phyloP scores from a whole-genome alignment of 495 filamentous ascomycete species.

The Glarea lozoyensis region DNA sequence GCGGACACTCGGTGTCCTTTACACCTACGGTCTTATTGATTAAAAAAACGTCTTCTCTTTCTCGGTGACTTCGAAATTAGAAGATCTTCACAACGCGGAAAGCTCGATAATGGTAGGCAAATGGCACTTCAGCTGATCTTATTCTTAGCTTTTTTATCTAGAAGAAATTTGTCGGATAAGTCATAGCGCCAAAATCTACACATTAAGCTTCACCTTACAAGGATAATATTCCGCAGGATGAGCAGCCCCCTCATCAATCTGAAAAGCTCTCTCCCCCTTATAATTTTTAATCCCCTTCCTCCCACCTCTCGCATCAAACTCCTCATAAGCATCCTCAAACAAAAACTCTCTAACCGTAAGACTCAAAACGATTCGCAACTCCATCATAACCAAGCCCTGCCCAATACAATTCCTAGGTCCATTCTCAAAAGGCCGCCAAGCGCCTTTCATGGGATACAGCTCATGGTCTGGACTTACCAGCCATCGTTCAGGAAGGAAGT shows the following conservation, averaged over 20 bases:
- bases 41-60: no score
- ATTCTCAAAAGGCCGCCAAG: conserved; percentile 41
- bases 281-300: conserved; percentile 7
- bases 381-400: conserved; percentile 39
- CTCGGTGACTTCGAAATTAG: no score
- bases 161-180: no score
- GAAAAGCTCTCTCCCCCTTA: conserved; percentile 10
- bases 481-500: conserved; percentile 39
- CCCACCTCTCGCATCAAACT: conserved; percentile 25
- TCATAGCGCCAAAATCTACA: no score
- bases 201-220: no score
- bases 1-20: no score
- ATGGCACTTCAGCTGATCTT: no score
- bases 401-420: conserved; percentile 46
- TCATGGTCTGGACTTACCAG: conserved; percentile 24
- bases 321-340: conserved; percentile 34
- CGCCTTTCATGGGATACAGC: conserved; percentile 31
- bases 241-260: conserved; percentile 7
- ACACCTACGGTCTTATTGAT: no score
- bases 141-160: no score
- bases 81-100: no score
- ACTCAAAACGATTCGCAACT: conserved; percentile 35
- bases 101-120: no score
- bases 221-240: conserved; percentile 14
- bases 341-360: conserved; percentile 40